Percentiles rank a stretch among this genome's conserved stretches.
These are phyloP conservation scores for Brassica napus DNA, from an alignment of 345 rosid genomes.

Conservation along the genomic window Da-Ae NC_063441.1:12659501-12660000, in stretches of 20 bases:
- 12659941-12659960: too few relatives aligned
- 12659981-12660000: neutral
- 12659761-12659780: conserved; percentile 32
- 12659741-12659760: neutral
- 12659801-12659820: neutral
- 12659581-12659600: conserved; percentile 79
- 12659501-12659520: conserved; percentile 98
- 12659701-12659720: conserved; percentile 31
- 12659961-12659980: conserved; percentile 2
- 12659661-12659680: conserved; percentile 30
- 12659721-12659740: conserved; percentile 23
- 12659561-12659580: conserved; percentile 67
- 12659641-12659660: conserved; percentile 36
- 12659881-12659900: neutral
- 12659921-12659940: neutral
- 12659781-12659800: conserved; percentile 4
- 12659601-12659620: conserved; percentile 47
- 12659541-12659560: conserved; percentile 69
- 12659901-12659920: neutral
- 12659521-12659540: conserved; percentile 72
- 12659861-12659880: neutral
- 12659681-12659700: conserved; percentile 27
- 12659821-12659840: neutral
- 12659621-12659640: conserved; percentile 16
- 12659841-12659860: neutral